Conservation (phyloP, 2,329 filamentous ascomycete genomes). For the Neonectria punicea region DNA sequence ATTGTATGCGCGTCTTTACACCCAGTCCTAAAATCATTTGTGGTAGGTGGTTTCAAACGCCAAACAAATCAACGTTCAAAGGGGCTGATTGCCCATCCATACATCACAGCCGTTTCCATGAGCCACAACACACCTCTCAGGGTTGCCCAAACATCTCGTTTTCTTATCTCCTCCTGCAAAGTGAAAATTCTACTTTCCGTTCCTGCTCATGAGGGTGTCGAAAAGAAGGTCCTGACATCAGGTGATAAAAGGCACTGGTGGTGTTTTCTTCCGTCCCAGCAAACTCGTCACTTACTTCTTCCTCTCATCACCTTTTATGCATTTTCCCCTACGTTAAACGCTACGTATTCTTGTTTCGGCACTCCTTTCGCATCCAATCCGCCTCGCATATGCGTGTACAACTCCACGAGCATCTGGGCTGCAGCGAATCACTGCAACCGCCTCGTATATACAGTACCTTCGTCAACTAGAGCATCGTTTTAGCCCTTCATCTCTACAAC, state of each 20-base stretch:
- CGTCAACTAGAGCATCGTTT: background rate
- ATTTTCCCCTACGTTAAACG: background rate
- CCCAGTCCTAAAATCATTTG: no score
- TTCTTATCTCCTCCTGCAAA: background rate
- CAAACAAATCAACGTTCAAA: background rate
- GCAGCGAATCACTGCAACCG: background rate
- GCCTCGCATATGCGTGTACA: constrained; percentile 1
- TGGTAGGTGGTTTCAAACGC: background rate
- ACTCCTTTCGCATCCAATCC: background rate
- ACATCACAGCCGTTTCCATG: background rate
- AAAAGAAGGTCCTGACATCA: background rate
- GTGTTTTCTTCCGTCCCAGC: background rate
- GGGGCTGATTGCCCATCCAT: no score
- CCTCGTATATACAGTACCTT: background rate
- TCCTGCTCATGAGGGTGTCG: background rate
- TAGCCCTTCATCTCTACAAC: background rate
- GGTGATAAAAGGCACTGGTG: background rate
- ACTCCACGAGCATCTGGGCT: background rate
- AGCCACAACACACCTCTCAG: background rate
- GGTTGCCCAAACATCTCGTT: background rate
- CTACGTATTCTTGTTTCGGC: background rate
- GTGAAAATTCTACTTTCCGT: background rate
- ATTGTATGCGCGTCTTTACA: background rate
- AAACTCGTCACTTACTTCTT: background rate
- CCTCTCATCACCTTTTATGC: background rate